Base-by-base conservation (phyloP, 352 stramenopile species). In the Phytophthora pinifolia region DNA sequence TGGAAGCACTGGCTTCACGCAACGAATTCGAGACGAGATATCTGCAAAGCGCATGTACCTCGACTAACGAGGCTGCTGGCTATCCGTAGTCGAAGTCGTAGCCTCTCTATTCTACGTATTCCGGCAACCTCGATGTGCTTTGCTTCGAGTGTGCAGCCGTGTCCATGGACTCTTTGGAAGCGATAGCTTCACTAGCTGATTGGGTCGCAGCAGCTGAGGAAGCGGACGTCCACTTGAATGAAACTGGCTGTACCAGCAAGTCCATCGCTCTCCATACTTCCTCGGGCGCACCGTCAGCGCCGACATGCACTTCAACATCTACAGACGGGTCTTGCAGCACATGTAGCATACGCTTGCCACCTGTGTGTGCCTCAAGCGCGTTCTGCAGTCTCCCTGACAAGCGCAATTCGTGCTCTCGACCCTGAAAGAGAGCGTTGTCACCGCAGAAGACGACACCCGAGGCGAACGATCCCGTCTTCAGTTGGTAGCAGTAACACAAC, bases 271-370 rank as follows among this genome's bases (percentile, higher is more conserved):
- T 20, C 49, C 69, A 54, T 3, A 78, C 54, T 27, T 27, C 45
- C 9, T 45, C 22, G 0, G 67, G 58, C 14, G 62, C 52, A 3
- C 67, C 67, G 32, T 83, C 70, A 1, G 56, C 63, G n/a, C 72
- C 72, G 0, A 85, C 35, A 54, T 83, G 75, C 25, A 85, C 18
- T 9, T 72, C 46, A 9, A 79, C 55, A 22, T 65, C 57, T 34
- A 49, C 27, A 0, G 54, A 53, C 7, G 60, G 54, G 27, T 81
- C 70, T 17, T 65, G 64, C 13, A 81, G 41, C 30, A 83, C 36
- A 17, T 39, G 46, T 3, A 70, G 45, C 31, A 83, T 51, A 4
- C 43, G 30, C 6, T 55, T 52, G 22, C 72, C 64, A 4, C 62
- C 46, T 18, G 51, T 14, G 7, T 79, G 56, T 6, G 59, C 38